A percentile compares a stretch with the other conserved stretches of the same genome.
Conservation (phyloP, 441 rosid species). For the Populus trichocarpa region DNA sequence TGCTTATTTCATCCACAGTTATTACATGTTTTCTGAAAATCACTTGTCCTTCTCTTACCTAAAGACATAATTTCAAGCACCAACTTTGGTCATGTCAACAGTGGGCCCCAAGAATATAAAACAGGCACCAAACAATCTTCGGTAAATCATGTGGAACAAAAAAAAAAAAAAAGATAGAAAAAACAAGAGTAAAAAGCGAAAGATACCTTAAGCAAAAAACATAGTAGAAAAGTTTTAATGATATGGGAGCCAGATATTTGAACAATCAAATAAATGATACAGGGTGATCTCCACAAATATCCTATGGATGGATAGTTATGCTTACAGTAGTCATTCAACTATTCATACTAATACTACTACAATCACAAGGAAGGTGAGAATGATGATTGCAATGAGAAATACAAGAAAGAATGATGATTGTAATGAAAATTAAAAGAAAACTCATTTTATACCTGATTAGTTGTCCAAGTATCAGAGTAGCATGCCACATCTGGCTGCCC, state of each 20-base stretch:
- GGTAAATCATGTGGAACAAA: not conserved
- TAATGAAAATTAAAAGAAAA: not conserved
- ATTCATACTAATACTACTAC: not conserved
- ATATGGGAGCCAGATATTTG: not conserved
- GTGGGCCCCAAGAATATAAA: not conserved
- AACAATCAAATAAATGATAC: not conserved
- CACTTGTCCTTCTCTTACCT: not conserved
- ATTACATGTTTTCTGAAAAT: not conserved
- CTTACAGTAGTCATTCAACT: not conserved
- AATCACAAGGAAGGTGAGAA: not conserved
- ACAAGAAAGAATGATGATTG: not conserved
- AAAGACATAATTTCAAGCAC: not conserved
- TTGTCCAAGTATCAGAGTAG: constrained; percentile 35
- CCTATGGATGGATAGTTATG: not conserved
- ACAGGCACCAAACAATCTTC: not conserved
- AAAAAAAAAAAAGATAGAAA: not conserved
- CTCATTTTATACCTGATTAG: constrained; percentile 38
- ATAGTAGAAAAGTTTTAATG: not conserved
- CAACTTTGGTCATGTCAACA: not conserved
- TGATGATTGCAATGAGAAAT: not conserved
- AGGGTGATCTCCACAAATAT: not conserved
- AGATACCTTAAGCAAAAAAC: not conserved
- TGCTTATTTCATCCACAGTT: not conserved
- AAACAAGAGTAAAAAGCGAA: too few species aligned
- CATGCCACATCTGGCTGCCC: constrained; percentile 47